phyloP scores from a whole-genome alignment of 805 yeast species.

The Ogataea glucozyma region DNA sequence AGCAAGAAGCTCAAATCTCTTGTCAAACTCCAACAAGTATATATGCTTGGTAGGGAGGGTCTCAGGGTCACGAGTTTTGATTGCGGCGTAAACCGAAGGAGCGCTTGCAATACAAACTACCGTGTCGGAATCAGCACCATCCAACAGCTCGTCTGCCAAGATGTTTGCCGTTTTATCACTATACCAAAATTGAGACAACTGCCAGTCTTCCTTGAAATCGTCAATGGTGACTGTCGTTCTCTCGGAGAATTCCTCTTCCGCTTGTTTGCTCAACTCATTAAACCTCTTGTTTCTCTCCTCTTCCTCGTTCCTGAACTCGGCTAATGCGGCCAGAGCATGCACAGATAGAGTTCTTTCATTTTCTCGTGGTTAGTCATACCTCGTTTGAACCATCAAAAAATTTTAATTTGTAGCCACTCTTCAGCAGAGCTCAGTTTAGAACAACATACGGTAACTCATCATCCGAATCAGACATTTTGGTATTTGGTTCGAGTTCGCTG shows the following conservation, averaged over 20 bases:
- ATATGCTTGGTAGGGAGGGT: slow-evolving; percentile 67
- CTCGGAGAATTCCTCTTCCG: slow-evolving; percentile 57
- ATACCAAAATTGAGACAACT: slow-evolving; percentile 91
- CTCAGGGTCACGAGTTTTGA: slow-evolving; percentile 51
- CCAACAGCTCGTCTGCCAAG: slow-evolving; percentile 69
- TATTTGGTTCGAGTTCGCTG: no score
- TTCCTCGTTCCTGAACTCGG: slow-evolving; percentile 69
- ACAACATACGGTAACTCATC: slow-evolving; percentile 31
- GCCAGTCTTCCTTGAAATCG: slow-evolving; percentile 89
- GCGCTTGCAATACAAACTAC: slow-evolving; percentile 80
- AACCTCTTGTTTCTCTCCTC: slow-evolving; percentile 55
- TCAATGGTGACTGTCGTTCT: slow-evolving; percentile 48
- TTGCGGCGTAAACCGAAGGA: slow-evolving; percentile 89
- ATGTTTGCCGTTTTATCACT: slow-evolving; percentile 67
- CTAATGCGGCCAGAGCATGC: slow-evolving; percentile 54
- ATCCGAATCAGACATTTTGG: slow-evolving; percentile 25
- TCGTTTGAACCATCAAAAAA: not conserved
- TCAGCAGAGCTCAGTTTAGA: not conserved
- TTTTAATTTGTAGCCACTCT: slow-evolving; percentile 10
- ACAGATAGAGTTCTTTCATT: slow-evolving; percentile 43
- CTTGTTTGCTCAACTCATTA: slow-evolving; percentile 50
- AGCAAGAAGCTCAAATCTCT: slow-evolving; percentile 70
- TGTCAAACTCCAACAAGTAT: slow-evolving; percentile 77
- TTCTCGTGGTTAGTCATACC: slow-evolving; percentile 8
- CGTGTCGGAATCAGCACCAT: slow-evolving; percentile 73